These are phyloP conservation scores for Colletotrichum liaoningense DNA, from an alignment of 2,329 filamentous ascomycete genomes.

Conservation along the genomic window DNA sequence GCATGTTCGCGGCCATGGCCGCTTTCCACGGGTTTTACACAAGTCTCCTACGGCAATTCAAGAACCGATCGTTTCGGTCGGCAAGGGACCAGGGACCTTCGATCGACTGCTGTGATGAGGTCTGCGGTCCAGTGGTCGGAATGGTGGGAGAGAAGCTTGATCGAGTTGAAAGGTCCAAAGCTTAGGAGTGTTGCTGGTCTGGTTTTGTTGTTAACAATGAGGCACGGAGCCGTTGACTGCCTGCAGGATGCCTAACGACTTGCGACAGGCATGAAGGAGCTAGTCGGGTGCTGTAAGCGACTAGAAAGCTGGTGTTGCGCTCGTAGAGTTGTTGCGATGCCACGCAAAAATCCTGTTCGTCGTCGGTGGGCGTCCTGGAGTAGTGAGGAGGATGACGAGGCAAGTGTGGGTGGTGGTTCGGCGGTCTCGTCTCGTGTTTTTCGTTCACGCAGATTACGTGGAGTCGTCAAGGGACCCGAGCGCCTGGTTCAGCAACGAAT, in stretches of 20 bases:
- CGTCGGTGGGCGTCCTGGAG: not conserved
- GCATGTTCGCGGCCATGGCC: conserved; percentile 72
- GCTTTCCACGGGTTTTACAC: conserved; percentile 43
- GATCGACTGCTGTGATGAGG: conserved; percentile 7
- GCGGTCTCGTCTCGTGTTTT: conserved; percentile 31
- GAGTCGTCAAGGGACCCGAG: conserved; percentile 13
- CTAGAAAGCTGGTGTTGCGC: not conserved
- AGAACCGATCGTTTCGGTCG: conserved; percentile 23
- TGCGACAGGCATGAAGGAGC: conserved; percentile 46
- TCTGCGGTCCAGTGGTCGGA: conserved; percentile 4
- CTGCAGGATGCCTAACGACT: conserved; percentile 47
- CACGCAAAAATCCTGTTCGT: not conserved
- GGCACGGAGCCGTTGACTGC: conserved; percentile 38
- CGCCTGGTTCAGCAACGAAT: not conserved
- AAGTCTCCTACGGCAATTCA: conserved; percentile 17
- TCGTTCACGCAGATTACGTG: conserved; percentile 25
- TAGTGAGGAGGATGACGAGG: not conserved
- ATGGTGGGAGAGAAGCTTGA: not conserved
- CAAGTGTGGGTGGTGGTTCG: conserved; percentile 13
- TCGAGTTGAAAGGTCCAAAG: not conserved
- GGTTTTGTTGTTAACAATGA: conserved; percentile 32
- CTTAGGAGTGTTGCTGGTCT: not conserved
- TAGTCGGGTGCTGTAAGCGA: conserved; percentile 10
- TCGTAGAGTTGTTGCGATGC: not conserved
- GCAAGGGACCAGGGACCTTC: conserved; percentile 3